Conservation (phyloP, 2,329 filamentous ascomycete species). For the Botrytis medusae region DNA sequence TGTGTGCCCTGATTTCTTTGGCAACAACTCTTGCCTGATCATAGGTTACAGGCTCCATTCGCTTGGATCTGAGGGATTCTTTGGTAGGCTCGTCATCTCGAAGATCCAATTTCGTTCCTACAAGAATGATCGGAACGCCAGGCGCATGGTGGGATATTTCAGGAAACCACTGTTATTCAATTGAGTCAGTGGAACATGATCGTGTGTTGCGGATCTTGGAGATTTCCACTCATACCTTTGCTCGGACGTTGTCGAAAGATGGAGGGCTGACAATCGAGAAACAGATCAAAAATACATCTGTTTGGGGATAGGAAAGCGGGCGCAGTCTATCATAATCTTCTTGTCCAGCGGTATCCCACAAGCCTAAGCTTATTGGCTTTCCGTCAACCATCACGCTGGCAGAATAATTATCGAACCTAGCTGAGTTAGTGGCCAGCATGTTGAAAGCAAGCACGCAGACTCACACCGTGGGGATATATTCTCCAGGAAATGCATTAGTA, state of each 20-base stretch:
- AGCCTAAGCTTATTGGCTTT: conserved; percentile 91
- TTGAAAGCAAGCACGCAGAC: conserved; percentile 37
- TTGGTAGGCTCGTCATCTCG: conserved; percentile 82
- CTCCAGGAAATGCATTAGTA: conserved; percentile 98
- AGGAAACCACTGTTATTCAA: conserved; percentile 74
- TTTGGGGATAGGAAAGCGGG: conserved; percentile 95
- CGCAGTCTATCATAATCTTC: conserved; percentile 97
- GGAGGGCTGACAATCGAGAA: conserved; percentile 98
- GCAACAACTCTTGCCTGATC: conserved; percentile 86
- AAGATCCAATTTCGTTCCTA: conserved; percentile 95
- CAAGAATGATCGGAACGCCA: conserved; percentile 92
- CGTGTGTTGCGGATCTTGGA: background rate
- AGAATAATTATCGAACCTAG: conserved; percentile 96
- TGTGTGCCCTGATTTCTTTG: conserved; percentile 93
- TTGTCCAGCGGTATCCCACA: conserved; percentile 98
- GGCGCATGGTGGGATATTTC: conserved; percentile 97
- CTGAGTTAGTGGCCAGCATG: conserved; percentile 26
- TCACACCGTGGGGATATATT: conserved; percentile 98
- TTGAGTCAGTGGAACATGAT: conserved; percentile 23
- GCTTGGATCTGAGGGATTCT: conserved; percentile 81
- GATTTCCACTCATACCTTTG: conserved; percentile 68
- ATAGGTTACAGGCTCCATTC: conserved; percentile 96
- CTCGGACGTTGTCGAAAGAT: conserved; percentile 98
- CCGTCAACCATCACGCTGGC: conserved; percentile 99
- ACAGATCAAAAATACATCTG: conserved; percentile 97